Evolutionary conservation across 2,329 filamentous ascomycete genomes (phyloP).

Genomic region (Diaporthe aspalathi): DNA sequence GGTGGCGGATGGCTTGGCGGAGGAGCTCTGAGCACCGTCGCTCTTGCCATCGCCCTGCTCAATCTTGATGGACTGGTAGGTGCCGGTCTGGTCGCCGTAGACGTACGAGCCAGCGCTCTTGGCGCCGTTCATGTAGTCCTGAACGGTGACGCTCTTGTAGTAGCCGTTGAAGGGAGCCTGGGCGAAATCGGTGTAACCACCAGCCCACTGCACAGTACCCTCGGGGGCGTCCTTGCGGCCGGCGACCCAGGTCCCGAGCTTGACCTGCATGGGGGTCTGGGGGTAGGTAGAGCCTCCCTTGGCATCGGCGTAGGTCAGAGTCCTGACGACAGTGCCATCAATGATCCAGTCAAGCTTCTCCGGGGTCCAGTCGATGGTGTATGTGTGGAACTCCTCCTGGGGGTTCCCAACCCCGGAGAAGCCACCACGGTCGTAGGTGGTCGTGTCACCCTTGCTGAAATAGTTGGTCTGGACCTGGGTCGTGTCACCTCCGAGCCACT

Average conservation of each 20-base stretch:
- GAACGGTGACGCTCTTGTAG: constrained; percentile 67
- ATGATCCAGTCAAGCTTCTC: constrained; percentile 70
- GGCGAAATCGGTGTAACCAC: constrained; percentile 65
- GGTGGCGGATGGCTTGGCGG: constrained; percentile 40
- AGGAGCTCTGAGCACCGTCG: constrained; percentile 41
- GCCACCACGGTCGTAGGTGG: constrained; percentile 76
- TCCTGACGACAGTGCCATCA: constrained; percentile 60
- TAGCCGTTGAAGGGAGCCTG: constrained; percentile 65
- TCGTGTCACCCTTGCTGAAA: constrained; percentile 79
- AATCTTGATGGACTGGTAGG: constrained; percentile 64
- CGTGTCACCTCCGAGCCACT: constrained; percentile 85
- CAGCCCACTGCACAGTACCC: constrained; percentile 76
- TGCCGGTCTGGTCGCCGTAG: constrained; percentile 62
- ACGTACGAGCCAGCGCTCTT: constrained; percentile 63
- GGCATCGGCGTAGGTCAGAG: constrained; percentile 57
- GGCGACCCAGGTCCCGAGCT: constrained; percentile 69
- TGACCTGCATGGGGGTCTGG: constrained; percentile 76
- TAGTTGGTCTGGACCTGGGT: constrained; percentile 88
- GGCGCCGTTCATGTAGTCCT: constrained; percentile 65
- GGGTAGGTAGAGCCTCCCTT: constrained; percentile 70
- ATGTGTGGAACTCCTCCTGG: constrained; percentile 68
- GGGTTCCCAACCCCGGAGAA: constrained; percentile 69
- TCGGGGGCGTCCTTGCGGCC: constrained; percentile 59
- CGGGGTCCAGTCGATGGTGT: constrained; percentile 75
- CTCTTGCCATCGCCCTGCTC: constrained; percentile 51